phyloP scores from a whole-genome alignment of 2,329 filamentous ascomycete species.

The Phaeosphaeriaceae sp. region DNA sequence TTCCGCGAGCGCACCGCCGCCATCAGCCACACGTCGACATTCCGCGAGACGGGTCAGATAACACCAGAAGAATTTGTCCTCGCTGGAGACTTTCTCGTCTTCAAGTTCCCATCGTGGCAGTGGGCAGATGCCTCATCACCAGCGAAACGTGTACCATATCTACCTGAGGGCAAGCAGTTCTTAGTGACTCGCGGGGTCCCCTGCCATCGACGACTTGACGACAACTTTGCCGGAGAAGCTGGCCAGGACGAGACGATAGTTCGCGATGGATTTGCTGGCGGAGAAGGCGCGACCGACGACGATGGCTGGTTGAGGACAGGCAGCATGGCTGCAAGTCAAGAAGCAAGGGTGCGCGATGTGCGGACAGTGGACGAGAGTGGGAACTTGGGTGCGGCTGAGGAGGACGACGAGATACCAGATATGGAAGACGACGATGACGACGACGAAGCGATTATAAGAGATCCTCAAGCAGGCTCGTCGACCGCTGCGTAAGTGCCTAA shows the following conservation, averaged over 20 bases:
- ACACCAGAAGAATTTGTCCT: conserved; percentile 96
- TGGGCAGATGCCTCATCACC: conserved; percentile 91
- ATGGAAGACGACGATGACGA: conserved; percentile 97
- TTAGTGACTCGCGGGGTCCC: conserved; percentile 94
- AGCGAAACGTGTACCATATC: conserved; percentile 77
- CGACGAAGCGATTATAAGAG: conserved; percentile 91
- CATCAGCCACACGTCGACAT: conserved; percentile 88
- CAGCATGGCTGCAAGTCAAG: conserved; percentile 76
- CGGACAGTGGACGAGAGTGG: conserved; percentile 89
- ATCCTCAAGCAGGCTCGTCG: conserved; percentile 58
- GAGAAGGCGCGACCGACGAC: conserved; percentile 64
- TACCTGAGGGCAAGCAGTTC: conserved; percentile 92
- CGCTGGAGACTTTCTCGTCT: conserved; percentile 96
- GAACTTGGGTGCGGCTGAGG: conserved; percentile 79
- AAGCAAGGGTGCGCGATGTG: conserved; percentile 80
- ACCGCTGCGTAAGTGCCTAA: conserved; percentile 61
- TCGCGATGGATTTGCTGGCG: conserved; percentile 71
- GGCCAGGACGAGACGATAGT: conserved; percentile 88
- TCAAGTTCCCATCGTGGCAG: conserved; percentile 98
- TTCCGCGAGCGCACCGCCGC: conserved; percentile 92
- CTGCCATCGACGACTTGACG: conserved; percentile 88
- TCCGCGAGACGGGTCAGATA: conserved; percentile 92
- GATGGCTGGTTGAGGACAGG: conserved; percentile 94
- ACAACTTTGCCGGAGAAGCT: conserved; percentile 89
- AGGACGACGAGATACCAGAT: conserved; percentile 85